phyloP scores from a whole-genome alignment of 768 basidiomycete species.

The Boletus edulis region DNA sequence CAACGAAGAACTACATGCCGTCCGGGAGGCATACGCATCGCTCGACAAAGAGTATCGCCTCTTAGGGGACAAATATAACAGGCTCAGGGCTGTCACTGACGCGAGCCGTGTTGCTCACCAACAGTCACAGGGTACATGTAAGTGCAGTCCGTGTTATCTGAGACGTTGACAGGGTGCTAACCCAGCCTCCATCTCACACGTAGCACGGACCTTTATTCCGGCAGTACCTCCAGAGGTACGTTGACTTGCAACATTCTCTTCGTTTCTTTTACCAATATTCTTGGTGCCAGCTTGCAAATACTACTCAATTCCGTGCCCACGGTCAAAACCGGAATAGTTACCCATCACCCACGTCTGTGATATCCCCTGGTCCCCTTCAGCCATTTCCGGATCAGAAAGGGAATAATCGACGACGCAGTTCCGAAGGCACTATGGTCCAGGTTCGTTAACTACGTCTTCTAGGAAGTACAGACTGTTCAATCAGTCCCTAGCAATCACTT shows the following conservation, averaged over 20 bases:
- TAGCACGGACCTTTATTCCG: constrained; percentile 4
- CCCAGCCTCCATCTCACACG: not conserved
- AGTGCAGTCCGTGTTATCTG: not conserved
- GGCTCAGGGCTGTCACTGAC: constrained; percentile 11
- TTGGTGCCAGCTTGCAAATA: not conserved
- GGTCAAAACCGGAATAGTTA: constrained; percentile 7
- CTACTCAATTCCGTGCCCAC: not conserved
- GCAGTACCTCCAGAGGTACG: constrained; percentile 11
- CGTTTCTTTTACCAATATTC: not conserved
- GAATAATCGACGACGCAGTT: constrained; percentile 11
- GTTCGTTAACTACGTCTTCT: constrained; percentile 12
- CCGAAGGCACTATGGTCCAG: constrained; percentile 16
- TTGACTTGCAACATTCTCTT: not conserved
- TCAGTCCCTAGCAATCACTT: constrained; percentile 9
- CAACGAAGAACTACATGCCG: constrained; percentile 14
- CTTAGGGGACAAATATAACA: constrained; percentile 22
- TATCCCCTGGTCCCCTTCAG: constrained; percentile 1
- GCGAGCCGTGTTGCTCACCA: constrained; percentile 1
- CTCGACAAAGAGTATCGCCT: constrained; percentile 22
- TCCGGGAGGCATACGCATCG: constrained; percentile 16
- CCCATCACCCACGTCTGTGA: constrained; percentile 4
- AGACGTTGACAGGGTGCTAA: not conserved
- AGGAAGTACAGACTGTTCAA: not conserved
- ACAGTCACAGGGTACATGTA: constrained; percentile 10
- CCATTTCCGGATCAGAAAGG: constrained; percentile 4